These are phyloP conservation scores for Clonostachys rosea DNA, from an alignment of 2,329 filamentous ascomycete species.

Conservation along the genomic window DNA sequence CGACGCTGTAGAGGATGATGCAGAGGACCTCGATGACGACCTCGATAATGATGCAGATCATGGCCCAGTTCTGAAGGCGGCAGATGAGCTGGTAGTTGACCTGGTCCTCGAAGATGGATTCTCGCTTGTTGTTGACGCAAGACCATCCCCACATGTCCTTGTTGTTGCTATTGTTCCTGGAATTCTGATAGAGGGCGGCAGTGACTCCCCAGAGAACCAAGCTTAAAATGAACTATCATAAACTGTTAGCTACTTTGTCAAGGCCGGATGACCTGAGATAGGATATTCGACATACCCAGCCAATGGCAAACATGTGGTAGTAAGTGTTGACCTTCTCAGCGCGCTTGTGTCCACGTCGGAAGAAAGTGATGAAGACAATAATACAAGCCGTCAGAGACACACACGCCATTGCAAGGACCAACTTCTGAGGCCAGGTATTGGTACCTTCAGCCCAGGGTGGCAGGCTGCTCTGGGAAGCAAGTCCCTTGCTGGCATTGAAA, in stretches of 20 bases:
- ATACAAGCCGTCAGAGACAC: slow-evolving; percentile 78
- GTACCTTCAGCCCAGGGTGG: slow-evolving; percentile 81
- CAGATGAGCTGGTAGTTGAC: slow-evolving; percentile 89
- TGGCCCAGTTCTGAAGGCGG: slow-evolving; percentile 86
- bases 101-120: slow-evolving; percentile 71
- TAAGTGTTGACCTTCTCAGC: slow-evolving; percentile 94
- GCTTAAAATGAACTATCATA: slow-evolving; percentile 70
- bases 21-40: slow-evolving; percentile 88
- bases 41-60: slow-evolving; percentile 97
- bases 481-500: slow-evolving; percentile 78
- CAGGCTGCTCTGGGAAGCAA: slow-evolving; percentile 74
- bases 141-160: slow-evolving; percentile 98
- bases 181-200: slow-evolving; percentile 77
- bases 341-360: slow-evolving; percentile 77
- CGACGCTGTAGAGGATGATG: slow-evolving; percentile 86
- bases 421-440: slow-evolving; percentile 82
- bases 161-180: slow-evolving; percentile 62
- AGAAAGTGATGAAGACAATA: slow-evolving; percentile 80
- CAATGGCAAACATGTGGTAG: slow-evolving; percentile 90
- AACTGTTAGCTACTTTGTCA: slow-evolving; percentile 4
- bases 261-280: background rate
- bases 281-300: slow-evolving; percentile 46
- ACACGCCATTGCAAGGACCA: slow-evolving; percentile 73
- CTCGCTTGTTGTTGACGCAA: slow-evolving; percentile 84
- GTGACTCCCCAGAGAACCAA: slow-evolving; percentile 89